These are phyloP conservation scores for Salix exigua DNA, from an alignment of 345 rosid genomes.

Conservation along the genomic window DNA sequence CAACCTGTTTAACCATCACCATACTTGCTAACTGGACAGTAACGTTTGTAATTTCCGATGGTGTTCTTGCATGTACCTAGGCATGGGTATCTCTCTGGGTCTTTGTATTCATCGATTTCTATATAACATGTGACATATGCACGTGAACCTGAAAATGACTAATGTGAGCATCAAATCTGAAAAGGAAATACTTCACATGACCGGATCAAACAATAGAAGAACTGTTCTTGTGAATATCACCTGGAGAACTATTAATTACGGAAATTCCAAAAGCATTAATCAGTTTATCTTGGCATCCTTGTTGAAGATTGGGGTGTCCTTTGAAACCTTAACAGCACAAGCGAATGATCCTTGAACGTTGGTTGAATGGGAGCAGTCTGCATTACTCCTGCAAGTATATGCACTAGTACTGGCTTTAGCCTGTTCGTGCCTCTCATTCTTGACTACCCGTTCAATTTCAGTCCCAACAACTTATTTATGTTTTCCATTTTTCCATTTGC, in stretches of 20 bases:
- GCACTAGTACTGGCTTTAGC: neutral
- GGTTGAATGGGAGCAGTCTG: neutral
- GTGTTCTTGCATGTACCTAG: constrained; percentile 12
- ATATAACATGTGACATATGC: no score
- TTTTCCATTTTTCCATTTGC: neutral
- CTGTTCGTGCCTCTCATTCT: neutral
- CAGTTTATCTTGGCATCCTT: constrained; percentile 17
- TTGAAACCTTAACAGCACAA: constrained; percentile 4
- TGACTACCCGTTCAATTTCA: constrained; percentile 12
- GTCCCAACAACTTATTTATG: neutral
- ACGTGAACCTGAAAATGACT: no score
- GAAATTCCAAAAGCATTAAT: no score
- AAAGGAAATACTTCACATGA: neutral
- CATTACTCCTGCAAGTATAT: constrained; percentile 9
- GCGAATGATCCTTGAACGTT: constrained; percentile 9
- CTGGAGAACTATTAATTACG: neutral
- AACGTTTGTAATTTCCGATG: constrained; percentile 3
- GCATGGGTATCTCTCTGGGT: neutral
- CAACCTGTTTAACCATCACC: constrained; percentile 19
- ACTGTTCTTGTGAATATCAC: neutral
- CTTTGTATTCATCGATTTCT: constrained; percentile 18
- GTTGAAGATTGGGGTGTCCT: constrained; percentile 17
- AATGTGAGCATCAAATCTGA: neutral
- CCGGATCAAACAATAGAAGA: neutral
- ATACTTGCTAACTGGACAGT: constrained; percentile 18